phyloP scores from a whole-genome alignment of 2,329 filamentous ascomycete species.

The Microcyclosporella mali region DNA sequence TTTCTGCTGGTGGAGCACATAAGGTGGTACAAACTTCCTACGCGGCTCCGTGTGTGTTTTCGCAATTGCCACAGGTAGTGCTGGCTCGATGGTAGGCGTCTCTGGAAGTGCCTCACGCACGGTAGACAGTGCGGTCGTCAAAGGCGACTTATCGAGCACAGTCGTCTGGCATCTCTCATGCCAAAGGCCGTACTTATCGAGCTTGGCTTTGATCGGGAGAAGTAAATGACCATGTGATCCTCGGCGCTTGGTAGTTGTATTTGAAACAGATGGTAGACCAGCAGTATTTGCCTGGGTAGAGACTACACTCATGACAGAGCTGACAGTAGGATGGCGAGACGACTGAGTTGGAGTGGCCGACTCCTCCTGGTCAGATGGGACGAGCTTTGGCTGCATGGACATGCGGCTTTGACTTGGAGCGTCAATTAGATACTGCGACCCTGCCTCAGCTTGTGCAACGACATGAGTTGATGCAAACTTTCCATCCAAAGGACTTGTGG shows the following conservation, averaged over 20 bases:
- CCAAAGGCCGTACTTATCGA: constrained; percentile 15
- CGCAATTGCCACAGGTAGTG: too few species aligned
- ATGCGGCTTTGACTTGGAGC: too few species aligned
- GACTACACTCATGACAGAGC: constrained; percentile 8
- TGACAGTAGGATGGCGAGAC: constrained; percentile 6
- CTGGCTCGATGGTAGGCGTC: constrained; percentile 1
- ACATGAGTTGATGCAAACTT: too few species aligned
- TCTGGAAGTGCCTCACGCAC: constrained; percentile 3
- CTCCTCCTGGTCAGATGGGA: too few species aligned
- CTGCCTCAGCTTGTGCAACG: too few species aligned
- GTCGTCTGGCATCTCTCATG: not conserved
- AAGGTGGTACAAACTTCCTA: not conserved
- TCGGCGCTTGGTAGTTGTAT: constrained; percentile 15
- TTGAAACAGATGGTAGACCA: constrained; percentile 16
- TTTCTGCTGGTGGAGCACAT: not conserved
- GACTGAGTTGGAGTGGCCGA: too few species aligned
- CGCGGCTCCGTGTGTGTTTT: not conserved
- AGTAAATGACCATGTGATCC: constrained; percentile 19
- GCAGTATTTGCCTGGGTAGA: constrained; percentile 13
- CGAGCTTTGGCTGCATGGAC: too few species aligned
- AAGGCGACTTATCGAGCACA: constrained; percentile 1
- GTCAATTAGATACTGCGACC: too few species aligned
- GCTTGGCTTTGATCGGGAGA: constrained; percentile 18
- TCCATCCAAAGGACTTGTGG: too few species aligned
- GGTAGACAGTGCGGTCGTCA: constrained; percentile 5